Evolutionary conservation across 176 grass and related monocot species (phyloP), one percentile per base, ranked within the genome.

Genomic region (Rhipidocladum racemiflorum): DNA sequence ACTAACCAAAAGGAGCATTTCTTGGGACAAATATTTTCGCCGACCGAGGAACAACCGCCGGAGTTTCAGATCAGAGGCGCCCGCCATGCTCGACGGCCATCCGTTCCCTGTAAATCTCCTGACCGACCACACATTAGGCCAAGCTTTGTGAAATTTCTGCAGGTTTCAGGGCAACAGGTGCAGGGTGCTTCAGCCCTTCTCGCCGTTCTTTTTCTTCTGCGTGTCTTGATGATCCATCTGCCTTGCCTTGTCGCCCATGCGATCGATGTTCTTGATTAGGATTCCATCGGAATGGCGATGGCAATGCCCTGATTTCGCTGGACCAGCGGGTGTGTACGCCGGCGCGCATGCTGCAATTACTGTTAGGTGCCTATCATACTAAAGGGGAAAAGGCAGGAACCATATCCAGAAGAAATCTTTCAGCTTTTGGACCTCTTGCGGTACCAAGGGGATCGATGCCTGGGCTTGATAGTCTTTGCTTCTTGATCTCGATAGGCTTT

Each of bases 391-490:
- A 90, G 74, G 7, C 29, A 79, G 60, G 54, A 6, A 55, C 65
- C 28, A 77, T 23, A 90, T 90, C 67, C 81, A 40, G 35, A 78
- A 74, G 68, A 90, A 84, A 92, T 68, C 63, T 80, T 72, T 32
- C 51, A 38, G 68, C 90, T 83, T 88, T 86, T 70, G 87, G 59
- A 60, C 84, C 74, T 54, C 74, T 68, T 84, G 79, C 70, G n/a
- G 74, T 89, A 81, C 87, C 48, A 80, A 50, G 46, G 40, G 90
- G 79, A 92, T 86, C 74, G 69, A 89, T 92, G 84, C 90, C 71
- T 59, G 11, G 79, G 78, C 50, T 89, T 67, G 85, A 88, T 82
- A 59, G 78, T 88, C 78, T 84, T 88, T 23, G 62, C 90, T 82
- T 85, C 48, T 4, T 72, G 54, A 68, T 74, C 68, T 78, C 43